These are phyloP conservation scores for Grigorovia transvaalensis DNA, from an alignment of 805 yeast species.

Conservation along the genomic window DNA sequence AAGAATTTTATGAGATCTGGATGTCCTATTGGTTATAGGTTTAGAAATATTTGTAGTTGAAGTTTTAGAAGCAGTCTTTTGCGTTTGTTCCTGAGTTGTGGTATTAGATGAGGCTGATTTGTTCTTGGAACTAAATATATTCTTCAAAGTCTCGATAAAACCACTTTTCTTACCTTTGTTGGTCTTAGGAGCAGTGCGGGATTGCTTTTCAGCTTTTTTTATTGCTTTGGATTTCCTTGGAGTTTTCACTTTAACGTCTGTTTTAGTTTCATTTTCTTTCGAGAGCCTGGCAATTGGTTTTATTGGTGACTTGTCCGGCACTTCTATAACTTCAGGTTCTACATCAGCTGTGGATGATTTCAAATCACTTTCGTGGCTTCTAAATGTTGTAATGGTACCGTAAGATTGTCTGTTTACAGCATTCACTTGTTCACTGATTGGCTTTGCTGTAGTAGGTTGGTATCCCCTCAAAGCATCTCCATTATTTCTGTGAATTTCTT, in stretches of 20 bases:
- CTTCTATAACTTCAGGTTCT: background rate
- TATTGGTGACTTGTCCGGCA: background rate
- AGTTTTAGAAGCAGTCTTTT: background rate
- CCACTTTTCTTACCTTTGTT: conserved; percentile 12
- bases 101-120: conserved; percentile 6
- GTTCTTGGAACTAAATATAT: conserved; percentile 10
- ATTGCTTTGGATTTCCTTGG: background rate
- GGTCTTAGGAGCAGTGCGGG: background rate
- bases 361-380: conserved; percentile 22
- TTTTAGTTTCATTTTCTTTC: background rate
- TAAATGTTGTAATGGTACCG: conserved; percentile 25
- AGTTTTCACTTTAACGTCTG: background rate
- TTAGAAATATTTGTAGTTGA: background rate
- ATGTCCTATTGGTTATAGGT: background rate
- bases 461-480: background rate
- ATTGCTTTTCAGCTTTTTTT: background rate
- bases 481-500: conserved; percentile 3
- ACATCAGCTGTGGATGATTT: conserved; percentile 5
- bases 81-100: conserved; percentile 1
- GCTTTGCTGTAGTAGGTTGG: background rate
- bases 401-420: conserved; percentile 18
- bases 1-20: background rate
- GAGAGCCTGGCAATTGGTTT: background rate
- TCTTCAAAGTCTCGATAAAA: conserved; percentile 9
- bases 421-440: conserved; percentile 3